Conservation (phyloP, 2,329 filamentous ascomycete genomes). For the Colletotrichum salicis region DNA sequence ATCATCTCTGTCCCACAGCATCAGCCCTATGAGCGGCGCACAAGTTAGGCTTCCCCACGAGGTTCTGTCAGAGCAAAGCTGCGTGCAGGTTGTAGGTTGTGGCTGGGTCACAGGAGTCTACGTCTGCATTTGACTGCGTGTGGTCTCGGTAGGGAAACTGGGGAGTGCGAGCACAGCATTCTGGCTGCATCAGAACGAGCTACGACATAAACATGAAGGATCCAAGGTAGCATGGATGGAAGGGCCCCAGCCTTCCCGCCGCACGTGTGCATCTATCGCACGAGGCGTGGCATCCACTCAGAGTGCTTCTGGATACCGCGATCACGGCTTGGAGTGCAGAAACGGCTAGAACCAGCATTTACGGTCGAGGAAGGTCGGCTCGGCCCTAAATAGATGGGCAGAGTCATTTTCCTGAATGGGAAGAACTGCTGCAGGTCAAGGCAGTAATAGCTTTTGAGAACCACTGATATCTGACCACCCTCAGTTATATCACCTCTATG, state of each 20-base stretch:
- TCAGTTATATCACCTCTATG: background rate
- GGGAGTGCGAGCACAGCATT: too few species aligned
- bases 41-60: background rate
- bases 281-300: too few species aligned
- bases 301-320: background rate
- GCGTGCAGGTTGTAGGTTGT: background rate
- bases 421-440: slow-evolving; percentile 7
- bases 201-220: background rate
- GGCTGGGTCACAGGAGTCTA: background rate
- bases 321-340: background rate
- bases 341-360: background rate
- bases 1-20: background rate
- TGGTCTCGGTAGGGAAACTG: background rate
- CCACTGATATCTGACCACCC: background rate
- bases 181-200: background rate
- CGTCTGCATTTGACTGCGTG: too few species aligned
- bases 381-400: slow-evolving; percentile 4
- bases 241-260: background rate
- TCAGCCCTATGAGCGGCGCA: slow-evolving; percentile 9
- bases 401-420: background rate
- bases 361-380: background rate
- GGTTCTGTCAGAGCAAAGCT: background rate
- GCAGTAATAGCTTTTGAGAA: background rate
- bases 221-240: background rate
- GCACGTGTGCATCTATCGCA: background rate